Evolutionary conservation across 345 rosid species (phyloP).

Genomic region (Jatropha curcas): DNA sequence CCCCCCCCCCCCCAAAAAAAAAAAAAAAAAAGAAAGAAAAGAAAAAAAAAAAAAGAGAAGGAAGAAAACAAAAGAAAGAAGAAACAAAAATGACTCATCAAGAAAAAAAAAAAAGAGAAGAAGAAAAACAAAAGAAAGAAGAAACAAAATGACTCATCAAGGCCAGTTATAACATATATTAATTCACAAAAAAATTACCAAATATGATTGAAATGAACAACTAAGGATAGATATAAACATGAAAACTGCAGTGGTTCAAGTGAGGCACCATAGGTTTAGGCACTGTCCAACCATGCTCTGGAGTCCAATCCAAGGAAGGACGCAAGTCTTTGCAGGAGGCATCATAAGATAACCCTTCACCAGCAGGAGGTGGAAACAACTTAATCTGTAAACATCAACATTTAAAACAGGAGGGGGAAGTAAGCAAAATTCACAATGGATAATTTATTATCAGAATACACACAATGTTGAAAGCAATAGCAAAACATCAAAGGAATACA

Average conservation of each 20-base stretch:
- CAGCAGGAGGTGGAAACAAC: slow-evolving; percentile 51
- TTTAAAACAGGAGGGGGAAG: neutral
- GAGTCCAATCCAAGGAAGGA: slow-evolving; percentile 67
- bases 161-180: neutral
- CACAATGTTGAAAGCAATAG: neutral
- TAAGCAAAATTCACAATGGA: neutral
- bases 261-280: slow-evolving; percentile 33
- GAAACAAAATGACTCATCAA: neutral
- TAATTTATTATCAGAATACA: neutral
- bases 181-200: neutral
- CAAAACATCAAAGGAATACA: neutral
- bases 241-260: slow-evolving; percentile 1
- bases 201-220: slow-evolving; percentile 2
- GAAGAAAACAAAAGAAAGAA: too few species aligned
- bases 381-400: slow-evolving; percentile 38
- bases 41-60: too few species aligned
- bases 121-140: neutral
- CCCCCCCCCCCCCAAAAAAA: neutral
- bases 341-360: slow-evolving; percentile 53
- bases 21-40: neutral
- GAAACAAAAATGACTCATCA: too few species aligned
- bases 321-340: slow-evolving; percentile 48
- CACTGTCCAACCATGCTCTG: slow-evolving; percentile 48
- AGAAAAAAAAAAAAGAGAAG: neutral
- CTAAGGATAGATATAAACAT: slow-evolving; percentile 3